A percentile compares a stretch with the other conserved stretches of the same genome.
Evolutionary conservation across 2,329 filamentous ascomycete species (phyloP).

Genomic region (Diaporthe sp.): DNA sequence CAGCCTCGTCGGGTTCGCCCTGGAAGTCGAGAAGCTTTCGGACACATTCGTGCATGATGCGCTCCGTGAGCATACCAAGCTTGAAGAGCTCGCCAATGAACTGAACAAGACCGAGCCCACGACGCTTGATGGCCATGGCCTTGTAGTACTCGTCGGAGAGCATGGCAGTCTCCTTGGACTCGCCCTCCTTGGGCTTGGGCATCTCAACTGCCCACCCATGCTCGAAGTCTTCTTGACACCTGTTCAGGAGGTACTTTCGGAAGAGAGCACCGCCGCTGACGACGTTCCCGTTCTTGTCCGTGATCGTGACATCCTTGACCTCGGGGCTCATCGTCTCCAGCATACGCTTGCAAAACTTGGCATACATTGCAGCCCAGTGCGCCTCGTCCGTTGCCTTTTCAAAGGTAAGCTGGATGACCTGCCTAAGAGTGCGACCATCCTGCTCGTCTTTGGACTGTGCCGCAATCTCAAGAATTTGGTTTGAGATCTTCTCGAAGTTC

Average conservation of each 20-base stretch:
- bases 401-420: slow-evolving; percentile 98
- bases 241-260: slow-evolving; percentile 98
- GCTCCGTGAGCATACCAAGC: slow-evolving; percentile 96
- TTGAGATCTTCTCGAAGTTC: slow-evolving; percentile 96
- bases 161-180: slow-evolving; percentile 79
- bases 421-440: slow-evolving; percentile 93
- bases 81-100: slow-evolving; percentile 99
- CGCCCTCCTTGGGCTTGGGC: slow-evolving; percentile 80
- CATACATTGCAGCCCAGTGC: slow-evolving; percentile 99
- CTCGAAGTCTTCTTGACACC: slow-evolving; percentile 99
- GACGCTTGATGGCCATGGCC: slow-evolving; percentile 93
- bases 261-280: slow-evolving; percentile 95
- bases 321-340: slow-evolving; percentile 94
- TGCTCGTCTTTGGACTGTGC: slow-evolving; percentile 95
- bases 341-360: slow-evolving; percentile 98
- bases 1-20: slow-evolving; percentile 92
- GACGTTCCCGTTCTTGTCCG: slow-evolving; percentile 88
- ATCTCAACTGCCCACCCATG: slow-evolving; percentile 95
- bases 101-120: slow-evolving; percentile 96
- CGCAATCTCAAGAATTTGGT: slow-evolving; percentile 93
- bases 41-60: slow-evolving; percentile 99
- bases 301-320: slow-evolving; percentile 95
- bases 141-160: slow-evolving; percentile 97
- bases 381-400: slow-evolving; percentile 99
- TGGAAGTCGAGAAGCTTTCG: slow-evolving; percentile 97